Base-by-base conservation (phyloP, 1,139 yeast genomes). In the Pneumocystis carinii region DNA sequence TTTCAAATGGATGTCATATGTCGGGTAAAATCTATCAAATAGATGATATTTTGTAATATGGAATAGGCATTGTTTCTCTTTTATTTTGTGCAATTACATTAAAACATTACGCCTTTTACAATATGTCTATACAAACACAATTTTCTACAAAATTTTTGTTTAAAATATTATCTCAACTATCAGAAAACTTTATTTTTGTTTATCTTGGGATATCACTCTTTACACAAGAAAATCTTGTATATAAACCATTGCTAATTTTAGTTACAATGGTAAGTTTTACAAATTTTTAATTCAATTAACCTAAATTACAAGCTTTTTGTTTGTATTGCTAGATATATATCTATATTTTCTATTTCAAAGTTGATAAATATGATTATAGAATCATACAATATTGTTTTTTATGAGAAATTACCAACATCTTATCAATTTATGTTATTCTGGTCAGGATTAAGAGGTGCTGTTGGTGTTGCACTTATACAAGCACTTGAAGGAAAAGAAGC, bases 401-500 rank as follows among this genome's bases (percentile, higher is more conserved):
- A 59, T 62, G 97, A 90, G 70, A 97, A 90, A 75, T 90, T 94
- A 66, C 92, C 96, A 29, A 94, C 89, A 70, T 89, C 87, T 66
- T 94, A 94, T 74, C 98, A 94, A 75, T 89, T 90, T 89, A 92
- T 94, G 98, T 88, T 94, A 61, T 94, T 94, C 74, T 94, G 99
- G 99, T 98, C 98, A 1, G 99, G 99, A 5, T 78, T 94, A 66
- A 80, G 99, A 71, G 99, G 99, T 66, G 99, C 99, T 0, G 99
- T 94, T 42, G 99, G 99, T 68, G 99, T 94, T 2, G 99, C 98
- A 0, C 80, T 94, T 70, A 98, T 98, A 0, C 90, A 95, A 83
- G 98, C 98, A 1, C 77, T 94, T 61, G 95, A 88, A 74, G 98
- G 98, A 66, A 97, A 90, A 71, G 85, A 89, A 63, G 94, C 92